Evolutionary conservation across 768 basidiomycete genomes (phyloP).

Genomic region (Dendrothele bispora): DNA sequence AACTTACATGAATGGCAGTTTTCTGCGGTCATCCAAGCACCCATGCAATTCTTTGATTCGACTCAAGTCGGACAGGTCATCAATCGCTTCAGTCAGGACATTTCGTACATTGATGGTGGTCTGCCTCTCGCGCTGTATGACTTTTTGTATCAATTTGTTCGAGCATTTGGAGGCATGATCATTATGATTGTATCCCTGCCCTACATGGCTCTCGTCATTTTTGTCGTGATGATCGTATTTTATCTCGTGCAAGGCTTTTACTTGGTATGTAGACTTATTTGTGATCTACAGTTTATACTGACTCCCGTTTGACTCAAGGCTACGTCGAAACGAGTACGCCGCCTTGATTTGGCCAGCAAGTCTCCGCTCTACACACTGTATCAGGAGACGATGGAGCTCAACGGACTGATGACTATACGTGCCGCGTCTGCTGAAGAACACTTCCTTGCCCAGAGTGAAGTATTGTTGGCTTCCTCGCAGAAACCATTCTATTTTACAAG

Average conservation of each 20-base stretch:
- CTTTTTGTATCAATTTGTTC: conserved; percentile 43
- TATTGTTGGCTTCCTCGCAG: conserved; percentile 7
- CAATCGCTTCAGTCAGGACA: conserved; percentile 46
- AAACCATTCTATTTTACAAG: conserved; percentile 9
- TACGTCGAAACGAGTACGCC: conserved; percentile 49
- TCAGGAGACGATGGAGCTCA: conserved; percentile 11
- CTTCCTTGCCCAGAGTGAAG: conserved; percentile 1
- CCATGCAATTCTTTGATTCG: conserved; percentile 58
- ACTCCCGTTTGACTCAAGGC: conserved; percentile 57
- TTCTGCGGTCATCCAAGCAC: conserved; percentile 50
- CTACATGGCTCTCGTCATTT: conserved; percentile 56
- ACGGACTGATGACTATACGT: conserved; percentile 51
- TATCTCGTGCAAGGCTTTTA: conserved; percentile 21
- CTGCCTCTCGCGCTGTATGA: conserved; percentile 48
- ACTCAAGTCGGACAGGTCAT: conserved; percentile 43
- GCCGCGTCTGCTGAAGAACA: conserved; percentile 68
- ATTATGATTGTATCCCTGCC: conserved; percentile 54
- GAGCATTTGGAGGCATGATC: conserved; percentile 51
- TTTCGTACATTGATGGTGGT: conserved; percentile 33
- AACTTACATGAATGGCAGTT: conserved; percentile 29
- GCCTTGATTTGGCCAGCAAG: conserved; percentile 6
- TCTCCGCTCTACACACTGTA: conserved; percentile 50
- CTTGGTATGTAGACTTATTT: conserved; percentile 21
- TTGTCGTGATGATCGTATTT: conserved; percentile 44
- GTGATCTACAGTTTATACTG: conserved; percentile 31